A percentile compares a stretch with the other conserved stretches of the same genome.
Conservation (phyloP, 1,284 basidiomycete genomes). For the Thelephora terrestris region DNA sequence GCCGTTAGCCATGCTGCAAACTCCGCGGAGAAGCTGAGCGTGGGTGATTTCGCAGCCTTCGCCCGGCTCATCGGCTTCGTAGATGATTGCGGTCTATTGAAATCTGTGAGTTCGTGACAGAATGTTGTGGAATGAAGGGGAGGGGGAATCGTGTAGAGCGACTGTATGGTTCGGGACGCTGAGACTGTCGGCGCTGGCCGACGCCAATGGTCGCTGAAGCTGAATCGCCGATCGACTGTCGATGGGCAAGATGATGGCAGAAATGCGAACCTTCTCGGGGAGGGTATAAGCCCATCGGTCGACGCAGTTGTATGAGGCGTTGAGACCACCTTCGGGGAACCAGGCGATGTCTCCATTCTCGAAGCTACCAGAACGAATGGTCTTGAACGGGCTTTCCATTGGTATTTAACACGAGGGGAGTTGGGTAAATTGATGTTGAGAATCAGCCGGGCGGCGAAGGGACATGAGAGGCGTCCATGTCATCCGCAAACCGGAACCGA, state of each 20-base stretch:
- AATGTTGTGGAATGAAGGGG: not conserved
- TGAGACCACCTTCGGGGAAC: too few relatives aligned
- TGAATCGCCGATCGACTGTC: not conserved
- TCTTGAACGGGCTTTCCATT: too few relatives aligned
- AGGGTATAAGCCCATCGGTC: slow-evolving; percentile 92
- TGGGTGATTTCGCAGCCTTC: slow-evolving; percentile 76
- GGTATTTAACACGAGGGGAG: too few relatives aligned
- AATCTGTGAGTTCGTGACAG: not conserved
- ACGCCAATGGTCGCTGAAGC: too few relatives aligned
- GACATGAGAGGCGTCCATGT: too few relatives aligned
- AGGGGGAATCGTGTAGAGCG: not conserved
- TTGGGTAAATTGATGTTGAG: too few relatives aligned
- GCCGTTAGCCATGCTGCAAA: slow-evolving; percentile 86
- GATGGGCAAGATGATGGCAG: slow-evolving; percentile 6
- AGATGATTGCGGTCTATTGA: slow-evolving; percentile 83
- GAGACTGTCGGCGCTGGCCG: too few relatives aligned
- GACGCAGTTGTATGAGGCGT: slow-evolving; percentile 96
- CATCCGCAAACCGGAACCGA: too few relatives aligned
- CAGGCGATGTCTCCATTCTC: too few relatives aligned
- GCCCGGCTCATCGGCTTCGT: slow-evolving; percentile 93
- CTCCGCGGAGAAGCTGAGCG: slow-evolving; percentile 81
- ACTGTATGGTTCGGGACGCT: too few relatives aligned
- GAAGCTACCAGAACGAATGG: too few relatives aligned
- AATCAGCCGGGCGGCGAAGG: too few relatives aligned
- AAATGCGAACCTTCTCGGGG: slow-evolving; percentile 67